Conservation (phyloP, 1,139 yeast species). For the Taphrina wiesneri region DNA sequence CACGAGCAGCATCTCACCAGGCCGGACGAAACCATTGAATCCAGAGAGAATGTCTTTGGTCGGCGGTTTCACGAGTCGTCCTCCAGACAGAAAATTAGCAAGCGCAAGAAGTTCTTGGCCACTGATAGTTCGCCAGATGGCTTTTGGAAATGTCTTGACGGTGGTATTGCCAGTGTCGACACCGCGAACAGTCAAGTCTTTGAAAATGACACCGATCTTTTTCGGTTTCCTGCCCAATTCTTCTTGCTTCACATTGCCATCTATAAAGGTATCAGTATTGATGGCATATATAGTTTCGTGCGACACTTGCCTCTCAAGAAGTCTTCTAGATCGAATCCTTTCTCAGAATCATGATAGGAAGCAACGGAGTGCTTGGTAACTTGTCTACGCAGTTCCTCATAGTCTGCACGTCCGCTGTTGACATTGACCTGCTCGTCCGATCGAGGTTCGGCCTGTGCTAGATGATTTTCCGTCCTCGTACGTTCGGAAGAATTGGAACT, state of each 20-base stretch:
- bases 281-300: neutral
- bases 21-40: conserved; percentile 50
- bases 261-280: neutral
- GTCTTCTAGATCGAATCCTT: conserved; percentile 18
- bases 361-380: conserved; percentile 33
- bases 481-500: neutral
- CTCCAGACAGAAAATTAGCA: conserved; percentile 33
- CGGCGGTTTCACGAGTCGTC: conserved; percentile 11
- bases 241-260: conserved; percentile 35
- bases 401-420: conserved; percentile 36
- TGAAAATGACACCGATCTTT: conserved; percentile 55
- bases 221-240: conserved; percentile 54
- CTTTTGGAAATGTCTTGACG: conserved; percentile 54
- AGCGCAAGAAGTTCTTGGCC: conserved; percentile 23
- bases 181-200: conserved; percentile 54
- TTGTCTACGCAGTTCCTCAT: conserved; percentile 39
- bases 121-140: conserved; percentile 41
- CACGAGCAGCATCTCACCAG: conserved; percentile 59
- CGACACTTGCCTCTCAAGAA: conserved; percentile 8
- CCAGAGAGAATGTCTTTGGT: conserved; percentile 47
- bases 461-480: neutral
- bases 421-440: conserved; percentile 34
- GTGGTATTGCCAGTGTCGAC: conserved; percentile 56
- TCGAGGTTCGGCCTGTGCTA: neutral
- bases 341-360: conserved; percentile 22